phyloP scores from a whole-genome alignment of 345 rosid species.

The Sonneratia caseolaris region DNA sequence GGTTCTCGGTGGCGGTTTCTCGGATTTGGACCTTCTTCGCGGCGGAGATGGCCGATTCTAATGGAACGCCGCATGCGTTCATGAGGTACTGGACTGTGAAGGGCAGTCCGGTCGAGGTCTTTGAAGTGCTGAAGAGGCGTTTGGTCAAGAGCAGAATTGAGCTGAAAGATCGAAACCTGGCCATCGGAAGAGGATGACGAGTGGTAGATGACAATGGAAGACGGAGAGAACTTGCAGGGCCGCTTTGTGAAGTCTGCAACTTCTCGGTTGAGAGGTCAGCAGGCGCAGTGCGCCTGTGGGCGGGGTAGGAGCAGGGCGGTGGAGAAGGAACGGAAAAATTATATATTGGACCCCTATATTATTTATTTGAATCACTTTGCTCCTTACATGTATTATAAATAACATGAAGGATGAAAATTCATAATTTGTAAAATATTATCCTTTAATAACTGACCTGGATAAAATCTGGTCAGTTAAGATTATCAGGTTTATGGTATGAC shows the following conservation, averaged over 20 bases:
- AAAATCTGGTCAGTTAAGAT: no score
- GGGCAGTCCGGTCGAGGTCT: neutral
- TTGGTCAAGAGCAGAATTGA: neutral
- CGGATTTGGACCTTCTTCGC: conserved; percentile 1
- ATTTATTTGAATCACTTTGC: neutral
- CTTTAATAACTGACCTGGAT: no score
- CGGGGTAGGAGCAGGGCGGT: neutral
- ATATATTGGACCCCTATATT: neutral
- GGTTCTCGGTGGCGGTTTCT: neutral
- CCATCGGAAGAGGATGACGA: neutral
- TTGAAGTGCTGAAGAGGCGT: neutral
- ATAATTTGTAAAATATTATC: no score
- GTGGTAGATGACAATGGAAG: neutral
- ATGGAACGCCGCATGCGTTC: conserved; percentile 4
- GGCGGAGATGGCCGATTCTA: conserved; percentile 2
- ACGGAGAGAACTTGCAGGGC: neutral
- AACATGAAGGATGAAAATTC: no score
- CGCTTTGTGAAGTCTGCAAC: neutral
- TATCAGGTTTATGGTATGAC: no score
- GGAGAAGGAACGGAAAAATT: neutral
- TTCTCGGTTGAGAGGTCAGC: neutral
- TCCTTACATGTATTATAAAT: neutral
- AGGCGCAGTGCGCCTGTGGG: neutral
- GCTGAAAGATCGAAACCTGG: neutral
- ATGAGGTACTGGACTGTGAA: conserved; percentile 4